Conservation (phyloP, 345 rosid species). For the Salix purpurea region DNA sequence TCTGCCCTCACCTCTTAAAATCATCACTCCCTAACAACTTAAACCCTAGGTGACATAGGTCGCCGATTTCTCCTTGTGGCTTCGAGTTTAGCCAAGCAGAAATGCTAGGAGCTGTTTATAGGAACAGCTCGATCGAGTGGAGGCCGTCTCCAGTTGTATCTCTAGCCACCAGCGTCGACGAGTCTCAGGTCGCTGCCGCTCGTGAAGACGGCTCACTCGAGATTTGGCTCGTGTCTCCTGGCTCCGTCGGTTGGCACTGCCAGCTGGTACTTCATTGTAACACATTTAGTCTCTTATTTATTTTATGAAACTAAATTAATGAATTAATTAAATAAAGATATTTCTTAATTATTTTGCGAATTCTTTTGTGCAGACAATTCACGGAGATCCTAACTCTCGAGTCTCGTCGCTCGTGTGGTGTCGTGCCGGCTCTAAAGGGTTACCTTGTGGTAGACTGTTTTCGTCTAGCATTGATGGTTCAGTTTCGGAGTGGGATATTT, state of each 20-base stretch:
- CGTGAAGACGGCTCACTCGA: slow-evolving; percentile 93
- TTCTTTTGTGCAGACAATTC: slow-evolving; percentile 51
- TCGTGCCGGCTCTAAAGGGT: slow-evolving; percentile 41
- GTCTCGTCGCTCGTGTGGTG: slow-evolving; percentile 89
- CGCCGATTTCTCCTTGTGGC: neutral
- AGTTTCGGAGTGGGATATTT: slow-evolving; percentile 82
- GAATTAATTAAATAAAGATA: neutral
- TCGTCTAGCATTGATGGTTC: slow-evolving; percentile 87
- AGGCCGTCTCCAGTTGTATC: slow-evolving; percentile 85
- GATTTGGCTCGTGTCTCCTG: slow-evolving; percentile 96
- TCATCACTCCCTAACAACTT: neutral
- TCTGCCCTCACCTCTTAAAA: no score
- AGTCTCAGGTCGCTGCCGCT: slow-evolving; percentile 75
- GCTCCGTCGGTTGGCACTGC: slow-evolving; percentile 95
- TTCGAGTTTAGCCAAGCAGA: neutral
- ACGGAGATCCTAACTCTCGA: slow-evolving; percentile 68
- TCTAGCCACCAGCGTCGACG: slow-evolving; percentile 72
- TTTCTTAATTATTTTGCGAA: neutral
- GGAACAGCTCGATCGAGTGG: slow-evolving; percentile 78
- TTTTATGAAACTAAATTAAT: neutral
- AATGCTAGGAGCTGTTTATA: slow-evolving; percentile 51
- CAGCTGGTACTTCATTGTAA: slow-evolving; percentile 53
- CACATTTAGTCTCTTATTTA: neutral
- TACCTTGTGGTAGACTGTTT: slow-evolving; percentile 68
- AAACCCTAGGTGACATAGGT: neutral